phyloP scores from a whole-genome alignment of 495 filamentous ascomycete genomes.

The Massariosphaeria phaeospora region DNA sequence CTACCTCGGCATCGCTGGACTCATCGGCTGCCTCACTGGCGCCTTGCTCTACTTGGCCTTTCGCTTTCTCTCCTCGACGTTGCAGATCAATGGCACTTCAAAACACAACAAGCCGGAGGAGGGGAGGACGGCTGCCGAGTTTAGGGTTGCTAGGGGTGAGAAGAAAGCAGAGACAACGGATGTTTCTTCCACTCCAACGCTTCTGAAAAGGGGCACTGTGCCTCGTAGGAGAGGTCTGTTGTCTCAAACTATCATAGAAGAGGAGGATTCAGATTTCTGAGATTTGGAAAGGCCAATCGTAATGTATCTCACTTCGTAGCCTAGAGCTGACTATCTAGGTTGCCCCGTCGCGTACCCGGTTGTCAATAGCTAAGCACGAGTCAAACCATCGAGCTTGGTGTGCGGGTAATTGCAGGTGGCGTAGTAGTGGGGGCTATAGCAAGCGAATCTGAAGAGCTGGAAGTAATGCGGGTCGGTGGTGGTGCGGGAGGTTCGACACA shows the following conservation, averaged over 20 bases:
- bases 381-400: too few species aligned
- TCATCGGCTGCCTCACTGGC: slow-evolving; percentile 54
- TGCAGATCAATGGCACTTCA: slow-evolving; percentile 31
- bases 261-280: slow-evolving; percentile 35
- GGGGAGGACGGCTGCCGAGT: slow-evolving; percentile 15
- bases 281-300: background rate
- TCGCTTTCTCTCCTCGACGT: slow-evolving; percentile 40
- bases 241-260: slow-evolving; percentile 36
- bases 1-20: slow-evolving; percentile 55
- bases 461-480: too few species aligned
- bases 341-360: too few species aligned
- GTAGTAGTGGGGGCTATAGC: too few species aligned
- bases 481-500: too few species aligned
- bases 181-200: background rate
- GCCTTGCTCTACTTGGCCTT: slow-evolving; percentile 47
- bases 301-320: too few species aligned
- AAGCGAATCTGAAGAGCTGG: too few species aligned
- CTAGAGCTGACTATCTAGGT: too few species aligned
- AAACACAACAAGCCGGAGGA: slow-evolving; percentile 1
- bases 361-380: background rate
- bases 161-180: slow-evolving; percentile 7
- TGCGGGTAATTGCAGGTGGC: too few species aligned
- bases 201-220: background rate
- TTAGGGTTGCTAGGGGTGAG: slow-evolving; percentile 12
- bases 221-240: slow-evolving; percentile 14